A percentile compares a stretch with the other conserved stretches of the same genome.
phyloP scores from a whole-genome alignment of 2,329 filamentous ascomycete species.

The Neobulgaria alba region DNA sequence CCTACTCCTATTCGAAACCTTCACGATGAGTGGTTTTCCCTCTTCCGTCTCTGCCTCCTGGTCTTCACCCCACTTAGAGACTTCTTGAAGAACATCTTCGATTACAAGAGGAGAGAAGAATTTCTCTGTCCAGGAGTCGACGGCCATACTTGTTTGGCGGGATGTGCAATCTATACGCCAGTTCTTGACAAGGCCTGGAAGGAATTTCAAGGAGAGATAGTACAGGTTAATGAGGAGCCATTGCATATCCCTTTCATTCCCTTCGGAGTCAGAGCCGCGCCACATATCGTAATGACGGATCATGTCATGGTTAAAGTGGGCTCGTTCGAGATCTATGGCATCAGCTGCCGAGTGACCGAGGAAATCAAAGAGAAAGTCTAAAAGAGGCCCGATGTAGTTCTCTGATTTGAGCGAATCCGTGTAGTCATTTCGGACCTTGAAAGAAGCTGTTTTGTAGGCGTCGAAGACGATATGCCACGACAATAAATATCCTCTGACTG shows the following conservation, averaged over 20 bases:
- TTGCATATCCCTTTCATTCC: slow-evolving; percentile 65
- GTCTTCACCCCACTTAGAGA: slow-evolving; percentile 54
- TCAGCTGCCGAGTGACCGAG: slow-evolving; percentile 70
- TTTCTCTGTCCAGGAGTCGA: slow-evolving; percentile 79
- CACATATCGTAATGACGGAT: slow-evolving; percentile 47
- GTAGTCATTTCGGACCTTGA: slow-evolving; percentile 77
- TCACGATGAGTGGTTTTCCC: slow-evolving; percentile 54
- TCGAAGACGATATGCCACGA: slow-evolving; percentile 90
- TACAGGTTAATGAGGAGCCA: slow-evolving; percentile 82
- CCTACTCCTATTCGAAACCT: slow-evolving; percentile 58
- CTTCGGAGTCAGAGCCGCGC: slow-evolving; percentile 45
- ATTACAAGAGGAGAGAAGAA: slow-evolving; percentile 69
- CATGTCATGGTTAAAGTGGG: slow-evolving; percentile 48
- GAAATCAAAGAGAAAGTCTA: slow-evolving; percentile 77
- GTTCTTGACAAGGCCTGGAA: slow-evolving; percentile 67
- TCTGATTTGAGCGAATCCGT: slow-evolving; percentile 68
- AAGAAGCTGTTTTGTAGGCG: slow-evolving; percentile 68
- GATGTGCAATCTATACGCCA: slow-evolving; percentile 82
- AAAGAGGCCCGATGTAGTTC: slow-evolving; percentile 56
- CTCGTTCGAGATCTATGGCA: slow-evolving; percentile 65
- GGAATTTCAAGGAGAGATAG: slow-evolving; percentile 69
- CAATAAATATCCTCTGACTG: slow-evolving; percentile 71
- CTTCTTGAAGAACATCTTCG: slow-evolving; percentile 54
- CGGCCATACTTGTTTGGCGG: slow-evolving; percentile 68
- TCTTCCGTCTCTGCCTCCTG: slow-evolving; percentile 42